These are phyloP conservation scores for Xerocomellus amylosporus DNA, from an alignment of 768 basidiomycete genomes.

Conservation along the genomic window DNA sequence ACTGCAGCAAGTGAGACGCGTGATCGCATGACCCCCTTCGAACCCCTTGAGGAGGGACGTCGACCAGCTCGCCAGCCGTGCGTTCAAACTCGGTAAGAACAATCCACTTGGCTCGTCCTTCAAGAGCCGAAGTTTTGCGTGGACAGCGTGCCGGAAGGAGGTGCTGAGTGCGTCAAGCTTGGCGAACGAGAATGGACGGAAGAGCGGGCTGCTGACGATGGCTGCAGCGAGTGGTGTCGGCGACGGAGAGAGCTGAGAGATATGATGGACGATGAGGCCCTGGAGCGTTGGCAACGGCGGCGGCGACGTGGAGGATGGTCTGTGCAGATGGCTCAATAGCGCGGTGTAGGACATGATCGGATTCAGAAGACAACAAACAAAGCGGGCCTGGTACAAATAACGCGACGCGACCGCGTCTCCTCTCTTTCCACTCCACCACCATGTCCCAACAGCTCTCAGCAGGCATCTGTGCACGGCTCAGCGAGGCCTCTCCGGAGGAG, in stretches of 20 bases:
- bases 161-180: constrained; percentile 28
- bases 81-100: constrained; percentile 35
- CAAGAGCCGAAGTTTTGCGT: constrained; percentile 25
- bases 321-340: constrained; percentile 27
- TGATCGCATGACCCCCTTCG: constrained; percentile 62
- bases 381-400: constrained; percentile 7
- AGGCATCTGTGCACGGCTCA: constrained; percentile 54
- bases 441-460: constrained; percentile 52
- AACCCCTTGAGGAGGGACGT: constrained; percentile 52
- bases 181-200: constrained; percentile 29
- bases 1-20: constrained; percentile 58
- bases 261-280: constrained; percentile 28
- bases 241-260: constrained; percentile 24
- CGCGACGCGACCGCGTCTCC: constrained; percentile 12
- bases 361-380: constrained; percentile 15
- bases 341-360: constrained; percentile 21
- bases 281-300: constrained; percentile 24
- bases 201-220: constrained; percentile 31
- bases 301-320: constrained; percentile 15
- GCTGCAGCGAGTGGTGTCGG: constrained; percentile 35
- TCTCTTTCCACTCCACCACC: constrained; percentile 13
- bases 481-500: constrained; percentile 34
- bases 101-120: constrained; percentile 30
- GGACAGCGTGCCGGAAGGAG: constrained; percentile 33
- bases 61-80: constrained; percentile 50